Conservation (phyloP, 768 basidiomycete genomes). For the Boletus edulis region DNA sequence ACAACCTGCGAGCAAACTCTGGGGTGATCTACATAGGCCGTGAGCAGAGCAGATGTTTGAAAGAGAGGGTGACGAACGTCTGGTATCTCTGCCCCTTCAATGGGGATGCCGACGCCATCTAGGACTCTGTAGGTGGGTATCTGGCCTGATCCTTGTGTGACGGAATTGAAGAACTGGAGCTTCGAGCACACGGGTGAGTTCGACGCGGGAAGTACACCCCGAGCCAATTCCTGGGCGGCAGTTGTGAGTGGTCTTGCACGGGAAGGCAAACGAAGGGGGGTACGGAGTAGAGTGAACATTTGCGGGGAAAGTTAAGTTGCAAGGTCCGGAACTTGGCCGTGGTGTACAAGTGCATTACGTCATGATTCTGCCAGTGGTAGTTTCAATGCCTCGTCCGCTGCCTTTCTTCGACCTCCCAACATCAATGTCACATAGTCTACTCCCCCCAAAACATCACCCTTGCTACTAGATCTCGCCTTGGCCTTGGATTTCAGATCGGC, state of each 20-base stretch:
- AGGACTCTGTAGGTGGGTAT: constrained; percentile 88
- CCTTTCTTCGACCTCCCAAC: constrained; percentile 69
- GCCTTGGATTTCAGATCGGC: constrained; percentile 25
- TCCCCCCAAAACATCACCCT: constrained; percentile 55
- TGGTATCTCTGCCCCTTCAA: constrained; percentile 73
- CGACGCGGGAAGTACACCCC: constrained; percentile 41
- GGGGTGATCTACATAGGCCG: constrained; percentile 54
- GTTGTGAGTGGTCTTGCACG: constrained; percentile 14
- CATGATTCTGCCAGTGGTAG: constrained; percentile 37
- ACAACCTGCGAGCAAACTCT: constrained; percentile 64
- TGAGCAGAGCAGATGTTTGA: constrained; percentile 5
- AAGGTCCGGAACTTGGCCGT: constrained; percentile 21
- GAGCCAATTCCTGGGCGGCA: neutral
- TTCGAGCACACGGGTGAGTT: constrained; percentile 64
- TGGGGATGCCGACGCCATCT: constrained; percentile 71
- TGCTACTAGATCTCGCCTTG: constrained; percentile 9
- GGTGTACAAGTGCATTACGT: constrained; percentile 13
- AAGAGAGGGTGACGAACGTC: constrained; percentile 47
- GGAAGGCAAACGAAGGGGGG: neutral
- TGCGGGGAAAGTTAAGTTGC: neutral
- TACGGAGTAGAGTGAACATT: constrained; percentile 14
- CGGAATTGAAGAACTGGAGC: constrained; percentile 79
- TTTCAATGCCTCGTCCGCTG: constrained; percentile 63
- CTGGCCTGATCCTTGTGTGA: constrained; percentile 53
- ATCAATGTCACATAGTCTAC: constrained; percentile 76